These are phyloP conservation scores for Yarrowia sp. DNA, from an alignment of 805 yeast species.

Conservation along the genomic window DNA sequence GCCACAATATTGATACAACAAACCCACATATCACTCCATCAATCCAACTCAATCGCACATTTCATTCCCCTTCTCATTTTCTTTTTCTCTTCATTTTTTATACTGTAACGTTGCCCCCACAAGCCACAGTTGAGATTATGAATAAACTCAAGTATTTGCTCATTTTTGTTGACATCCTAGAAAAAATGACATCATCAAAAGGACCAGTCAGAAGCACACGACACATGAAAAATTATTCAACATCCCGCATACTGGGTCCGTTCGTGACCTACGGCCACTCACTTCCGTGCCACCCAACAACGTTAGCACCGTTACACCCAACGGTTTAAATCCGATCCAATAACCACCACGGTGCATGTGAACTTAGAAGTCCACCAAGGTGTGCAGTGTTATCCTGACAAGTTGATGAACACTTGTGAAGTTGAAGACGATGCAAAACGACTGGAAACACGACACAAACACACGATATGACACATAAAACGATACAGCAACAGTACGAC, in stretches of 20 bases:
- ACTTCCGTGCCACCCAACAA: too few relatives aligned
- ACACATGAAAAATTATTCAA: too few relatives aligned
- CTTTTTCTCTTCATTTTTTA: not conserved
- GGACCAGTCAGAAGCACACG: too few relatives aligned
- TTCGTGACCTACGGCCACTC: too few relatives aligned
- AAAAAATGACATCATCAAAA: too few relatives aligned
- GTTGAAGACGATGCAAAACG: not conserved
- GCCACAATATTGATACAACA: too few relatives aligned
- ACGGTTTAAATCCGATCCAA: not conserved
- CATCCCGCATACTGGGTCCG: too few relatives aligned
- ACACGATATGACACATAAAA: not conserved
- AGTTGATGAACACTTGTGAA: not conserved
- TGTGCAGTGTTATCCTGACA: conserved; percentile 1
- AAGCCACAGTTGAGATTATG: not conserved
- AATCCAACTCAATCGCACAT: too few relatives aligned
- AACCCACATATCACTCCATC: too few relatives aligned
- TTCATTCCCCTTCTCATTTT: not conserved
- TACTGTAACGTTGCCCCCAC: not conserved
- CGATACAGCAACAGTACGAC: too few relatives aligned
- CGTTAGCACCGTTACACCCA: too few relatives aligned
- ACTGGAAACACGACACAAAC: not conserved
- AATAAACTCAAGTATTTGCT: not conserved
- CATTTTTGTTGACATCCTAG: not conserved
- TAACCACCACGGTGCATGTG: not conserved
- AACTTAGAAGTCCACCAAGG: not conserved